Base-by-base conservation (phyloP, 306 rosid species). In the Phaseolus lunatus region DNA sequence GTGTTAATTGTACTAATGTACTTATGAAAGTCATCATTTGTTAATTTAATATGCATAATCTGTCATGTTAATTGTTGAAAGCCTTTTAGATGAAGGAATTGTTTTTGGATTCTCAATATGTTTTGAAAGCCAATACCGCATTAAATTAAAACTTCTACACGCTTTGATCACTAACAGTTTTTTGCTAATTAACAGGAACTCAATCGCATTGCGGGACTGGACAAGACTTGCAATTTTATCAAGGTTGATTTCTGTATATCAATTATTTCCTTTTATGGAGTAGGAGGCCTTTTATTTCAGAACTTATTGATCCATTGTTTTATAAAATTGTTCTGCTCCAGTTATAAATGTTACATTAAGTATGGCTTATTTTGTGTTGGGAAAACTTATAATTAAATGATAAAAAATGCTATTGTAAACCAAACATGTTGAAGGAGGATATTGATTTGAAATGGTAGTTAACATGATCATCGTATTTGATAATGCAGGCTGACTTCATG, bases 401-500 rank as follows among this genome's bases (percentile, higher is more conserved):
- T 18, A 11, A 35, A 50, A 70, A 44, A 82, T 26, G 43, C n/a
- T 39, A 39, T 62, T 27, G 31, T 67, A 58, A 33, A 31, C 31
- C 49, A 41, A 43, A 73, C n/a, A 10, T 67, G 22, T 68, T 14
- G 49, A 18, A 37, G 9, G 12, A 11, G 29, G 19, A 73, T 52
- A 41, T 23, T 65, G 18, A 19, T 16, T 33, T 31, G 19, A 68
- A 29, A 16, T 59, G 6, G 33, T 61, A 5, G 61, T n/a, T 75
- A 76, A 22, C 57, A 19, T 26, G 80, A 48, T 78, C 52, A 23
- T 56, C 45, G 11, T 49, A 31, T 84, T 53, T 65, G 76, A 80
- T 75, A 22, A 58, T 84, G 85, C 91, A 96, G 99, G 99, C 97
- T 7, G 99, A 96, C 79, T 96, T 96, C 81, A 96, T 96, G 99